Evolutionary conservation across 2,329 filamentous ascomycete genomes (phyloP).

Genomic region (Rachicladosporium sp.): DNA sequence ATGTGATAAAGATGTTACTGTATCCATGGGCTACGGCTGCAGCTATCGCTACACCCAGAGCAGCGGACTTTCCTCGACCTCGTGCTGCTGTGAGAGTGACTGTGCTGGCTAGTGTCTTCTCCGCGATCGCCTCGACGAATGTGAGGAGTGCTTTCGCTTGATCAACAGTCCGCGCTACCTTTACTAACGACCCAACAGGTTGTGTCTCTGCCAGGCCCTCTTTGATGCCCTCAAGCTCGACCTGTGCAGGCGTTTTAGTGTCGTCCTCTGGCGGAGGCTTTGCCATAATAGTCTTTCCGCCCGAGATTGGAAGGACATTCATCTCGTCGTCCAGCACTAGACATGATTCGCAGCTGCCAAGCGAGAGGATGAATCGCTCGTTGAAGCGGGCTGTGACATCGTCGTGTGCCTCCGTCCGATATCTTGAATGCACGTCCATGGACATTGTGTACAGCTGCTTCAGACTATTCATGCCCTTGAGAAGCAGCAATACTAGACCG

Average conservation of each 20-base stretch:
- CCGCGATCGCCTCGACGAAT: slow-evolving; percentile 89
- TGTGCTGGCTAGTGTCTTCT: slow-evolving; percentile 89
- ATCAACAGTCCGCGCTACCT: slow-evolving; percentile 79
- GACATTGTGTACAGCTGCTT: slow-evolving; percentile 94
- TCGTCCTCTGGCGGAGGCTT: slow-evolving; percentile 69
- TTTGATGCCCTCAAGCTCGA: slow-evolving; percentile 76
- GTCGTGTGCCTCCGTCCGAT: slow-evolving; percentile 88
- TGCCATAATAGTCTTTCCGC: slow-evolving; percentile 76
- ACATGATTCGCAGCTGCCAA: slow-evolving; percentile 90
- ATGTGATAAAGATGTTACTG: slow-evolving; percentile 98
- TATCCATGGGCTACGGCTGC: slow-evolving; percentile 93
- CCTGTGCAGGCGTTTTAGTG: slow-evolving; percentile 55
- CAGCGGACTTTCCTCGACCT: slow-evolving; percentile 94
- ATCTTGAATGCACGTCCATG: slow-evolving; percentile 96
- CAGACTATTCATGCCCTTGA: slow-evolving; percentile 94
- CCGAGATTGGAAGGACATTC: slow-evolving; percentile 93
- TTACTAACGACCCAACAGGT: slow-evolving; percentile 72
- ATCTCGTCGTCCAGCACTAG: slow-evolving; percentile 95
- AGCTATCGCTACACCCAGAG: slow-evolving; percentile 84
- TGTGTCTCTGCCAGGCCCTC: slow-evolving; percentile 75
- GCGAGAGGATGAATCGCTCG: slow-evolving; percentile 87
- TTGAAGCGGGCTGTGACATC: slow-evolving; percentile 96
- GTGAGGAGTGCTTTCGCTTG: slow-evolving; percentile 95
- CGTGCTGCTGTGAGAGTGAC: slow-evolving; percentile 86
- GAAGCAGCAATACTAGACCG: slow-evolving; percentile 73